Base-by-base conservation (phyloP, 345 rosid species). In the Corchorus capsularis region DNA sequence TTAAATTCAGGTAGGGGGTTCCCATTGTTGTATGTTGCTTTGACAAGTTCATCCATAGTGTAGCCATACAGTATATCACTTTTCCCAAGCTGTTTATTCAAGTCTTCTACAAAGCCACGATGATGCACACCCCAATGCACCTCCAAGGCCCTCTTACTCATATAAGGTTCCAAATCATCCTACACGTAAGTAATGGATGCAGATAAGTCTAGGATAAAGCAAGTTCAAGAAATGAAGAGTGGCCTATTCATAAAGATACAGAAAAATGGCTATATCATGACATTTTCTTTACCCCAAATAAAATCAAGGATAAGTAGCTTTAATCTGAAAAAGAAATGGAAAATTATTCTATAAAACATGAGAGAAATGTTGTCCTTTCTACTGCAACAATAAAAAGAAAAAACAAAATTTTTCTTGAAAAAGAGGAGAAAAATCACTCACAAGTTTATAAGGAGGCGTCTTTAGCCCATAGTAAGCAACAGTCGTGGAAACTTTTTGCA, bases 141-240 rank as follows among this genome's bases (percentile, higher is more conserved):
- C 87, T 90, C 97, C 80, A 95, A 37, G 41, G 93, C 88, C 79
- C 75, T 87, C 75, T 75, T 77, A 72, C 98, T 90, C 97, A 95
- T 87, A 68, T 90, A 88, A 7, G 99, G 99, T 79, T 95, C 99
- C 77, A 93, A 84, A 65, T 94, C 96, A 85, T 93, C 96, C 99
- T 95, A 76, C 34, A 63, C 35, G 14, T 8, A 13, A 64, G 19
- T 13, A 63, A 68, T 11, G 0, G 34, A 57, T 27, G 56, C 47
- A n/a, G 3, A 35, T 12, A 20, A 65, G 35, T 19, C 41, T 3
- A 34, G 32, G 43, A 14, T 20, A 15, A 49, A 32, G 7, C 27
- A 49, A 35, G 6, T 34, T 32, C 46, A 70, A 27, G 14, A 43
- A 35, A 57, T 19, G 4, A 37, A 20, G 43, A 64, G 41, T 47